Percentiles rank a stretch among this genome's conserved stretches.
These are phyloP conservation scores for Xylaria telfairii DNA, from an alignment of 495 filamentous ascomycete genomes.

Conservation along the genomic window DNA sequence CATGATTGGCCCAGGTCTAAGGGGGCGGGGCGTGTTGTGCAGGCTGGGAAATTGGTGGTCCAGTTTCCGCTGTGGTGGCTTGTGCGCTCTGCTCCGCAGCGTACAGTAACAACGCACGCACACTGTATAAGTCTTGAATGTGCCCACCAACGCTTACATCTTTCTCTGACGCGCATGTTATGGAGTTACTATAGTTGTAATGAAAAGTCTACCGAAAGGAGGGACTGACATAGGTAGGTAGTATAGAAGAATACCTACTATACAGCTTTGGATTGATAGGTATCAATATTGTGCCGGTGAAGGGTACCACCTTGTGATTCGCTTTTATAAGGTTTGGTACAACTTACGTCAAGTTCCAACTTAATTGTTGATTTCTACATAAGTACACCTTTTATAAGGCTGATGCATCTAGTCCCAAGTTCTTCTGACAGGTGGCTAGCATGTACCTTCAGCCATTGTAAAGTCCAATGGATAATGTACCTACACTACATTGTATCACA, in stretches of 20 bases:
- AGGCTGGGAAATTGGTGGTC: slow-evolving; percentile 45
- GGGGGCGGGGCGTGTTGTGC: slow-evolving; percentile 31
- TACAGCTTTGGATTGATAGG: too few relatives aligned
- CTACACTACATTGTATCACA: too few relatives aligned
- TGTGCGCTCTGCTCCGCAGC: slow-evolving; percentile 14
- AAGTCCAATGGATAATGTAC: neutral
- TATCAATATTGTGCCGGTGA: too few relatives aligned
- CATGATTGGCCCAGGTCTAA: slow-evolving; percentile 15
- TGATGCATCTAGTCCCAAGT: neutral
- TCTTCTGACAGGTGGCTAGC: neutral
- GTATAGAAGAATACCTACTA: too few relatives aligned
- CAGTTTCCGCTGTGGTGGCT: slow-evolving; percentile 29
- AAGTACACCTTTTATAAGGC: neutral
- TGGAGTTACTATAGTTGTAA: too few relatives aligned
- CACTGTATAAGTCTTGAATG: too few relatives aligned
- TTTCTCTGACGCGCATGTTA: too few relatives aligned
- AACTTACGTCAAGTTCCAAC: too few relatives aligned
- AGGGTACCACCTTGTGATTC: neutral
- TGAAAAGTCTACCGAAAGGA: neutral
- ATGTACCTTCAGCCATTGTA: neutral
- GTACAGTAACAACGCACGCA: slow-evolving; percentile 9
- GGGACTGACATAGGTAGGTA: too few relatives aligned
- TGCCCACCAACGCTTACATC: neutral
- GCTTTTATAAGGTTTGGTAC: neutral
- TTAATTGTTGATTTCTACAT: neutral